A percentile compares a stretch with the other conserved stretches of the same genome.
These are phyloP conservation scores for Cercospora janseana DNA, from an alignment of 2,329 filamentous ascomycete genomes.

Conservation along the genomic window DNA sequence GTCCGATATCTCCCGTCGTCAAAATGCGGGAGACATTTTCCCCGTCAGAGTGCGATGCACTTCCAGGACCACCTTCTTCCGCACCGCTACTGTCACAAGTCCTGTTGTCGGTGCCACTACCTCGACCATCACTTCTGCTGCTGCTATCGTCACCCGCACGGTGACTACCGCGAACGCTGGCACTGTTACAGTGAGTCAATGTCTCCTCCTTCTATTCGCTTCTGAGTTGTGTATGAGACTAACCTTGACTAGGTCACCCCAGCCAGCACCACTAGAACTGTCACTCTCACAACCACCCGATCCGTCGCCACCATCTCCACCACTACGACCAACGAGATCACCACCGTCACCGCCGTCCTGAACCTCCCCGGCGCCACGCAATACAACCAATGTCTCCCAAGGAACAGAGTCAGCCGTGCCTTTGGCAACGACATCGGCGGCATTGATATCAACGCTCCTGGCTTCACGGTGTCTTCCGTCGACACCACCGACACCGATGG, in stretches of 20 bases:
- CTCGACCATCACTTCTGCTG: background rate
- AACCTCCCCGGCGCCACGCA: conserved; percentile 9
- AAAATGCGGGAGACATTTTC: conserved; percentile 1
- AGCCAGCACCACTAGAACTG: conserved; percentile 7
- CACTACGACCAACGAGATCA: conserved; percentile 8
- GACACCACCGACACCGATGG: conserved; percentile 4
- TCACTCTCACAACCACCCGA: conserved; percentile 2
- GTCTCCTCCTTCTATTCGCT: no score
- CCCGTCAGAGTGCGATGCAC: conserved; percentile 12
- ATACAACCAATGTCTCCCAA: conserved; percentile 5
- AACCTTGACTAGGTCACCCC: conserved; percentile 5
- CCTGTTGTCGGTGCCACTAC: background rate
- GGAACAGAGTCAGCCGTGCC: conserved; percentile 10
- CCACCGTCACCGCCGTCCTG: conserved; percentile 10
- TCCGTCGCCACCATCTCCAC: conserved; percentile 8
- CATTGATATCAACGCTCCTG: conserved; percentile 7
- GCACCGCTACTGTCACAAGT: conserved; percentile 2
- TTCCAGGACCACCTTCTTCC: conserved; percentile 13
- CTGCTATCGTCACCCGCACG: background rate
- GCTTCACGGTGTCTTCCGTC: conserved; percentile 12
- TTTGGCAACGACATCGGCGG: conserved; percentile 16
- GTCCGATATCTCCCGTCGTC: conserved; percentile 6
- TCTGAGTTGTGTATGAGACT: background rate
- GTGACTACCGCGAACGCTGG: conserved; percentile 2
- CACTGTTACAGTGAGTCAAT: background rate